Percentiles rank a stretch among this genome's conserved stretches.
phyloP scores from a whole-genome alignment of 1,284 basidiomycete genomes.

The Leccinum discolor region DNA sequence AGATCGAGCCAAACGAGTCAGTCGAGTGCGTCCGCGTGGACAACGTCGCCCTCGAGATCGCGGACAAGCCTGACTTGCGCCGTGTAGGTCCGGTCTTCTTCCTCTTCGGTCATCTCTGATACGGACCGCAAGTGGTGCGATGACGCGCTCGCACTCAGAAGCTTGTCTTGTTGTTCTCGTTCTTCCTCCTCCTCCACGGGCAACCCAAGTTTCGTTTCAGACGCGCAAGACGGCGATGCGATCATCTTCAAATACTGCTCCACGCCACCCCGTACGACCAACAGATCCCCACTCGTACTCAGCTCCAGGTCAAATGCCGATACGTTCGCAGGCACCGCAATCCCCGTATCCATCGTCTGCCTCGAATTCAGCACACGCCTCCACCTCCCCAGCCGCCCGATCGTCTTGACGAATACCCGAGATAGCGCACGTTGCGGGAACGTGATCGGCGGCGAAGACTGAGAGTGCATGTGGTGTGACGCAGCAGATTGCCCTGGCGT shows the following conservation, averaged over 20 bases:
- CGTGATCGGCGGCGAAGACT: slow-evolving; percentile 46
- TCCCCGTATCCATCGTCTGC: slow-evolving; percentile 36
- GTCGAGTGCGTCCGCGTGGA: slow-evolving; percentile 44
- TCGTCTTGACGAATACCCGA: slow-evolving; percentile 80
- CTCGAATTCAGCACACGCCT: slow-evolving; percentile 72
- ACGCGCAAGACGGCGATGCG: slow-evolving; percentile 32
- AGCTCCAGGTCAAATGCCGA: slow-evolving; percentile 73
- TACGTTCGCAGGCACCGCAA: slow-evolving; percentile 51
- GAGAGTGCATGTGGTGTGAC: slow-evolving; percentile 34
- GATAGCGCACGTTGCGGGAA: slow-evolving; percentile 59
- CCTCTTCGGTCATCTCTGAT: slow-evolving; percentile 33
- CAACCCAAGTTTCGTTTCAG: slow-evolving; percentile 5
- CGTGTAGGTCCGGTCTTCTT: slow-evolving; percentile 24
- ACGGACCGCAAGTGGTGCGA: slow-evolving; percentile 30
- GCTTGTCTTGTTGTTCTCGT: slow-evolving; percentile 6
- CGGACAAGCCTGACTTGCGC: slow-evolving; percentile 23
- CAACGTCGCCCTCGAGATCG: slow-evolving; percentile 16
- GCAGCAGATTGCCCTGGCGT: background rate
- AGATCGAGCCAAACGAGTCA: slow-evolving; percentile 53
- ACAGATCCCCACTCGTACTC: slow-evolving; percentile 54
- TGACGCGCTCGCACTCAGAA: slow-evolving; percentile 3
- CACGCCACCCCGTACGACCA: slow-evolving; percentile 61
- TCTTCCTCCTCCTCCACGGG: background rate
- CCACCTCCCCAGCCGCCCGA: slow-evolving; percentile 81
- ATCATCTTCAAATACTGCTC: slow-evolving; percentile 68